Percentiles rank a stretch among this genome's conserved stretches.
These are phyloP conservation scores for Corchorus capsularis DNA, from an alignment of 345 rosid genomes.

Conservation along the genomic window DNA sequence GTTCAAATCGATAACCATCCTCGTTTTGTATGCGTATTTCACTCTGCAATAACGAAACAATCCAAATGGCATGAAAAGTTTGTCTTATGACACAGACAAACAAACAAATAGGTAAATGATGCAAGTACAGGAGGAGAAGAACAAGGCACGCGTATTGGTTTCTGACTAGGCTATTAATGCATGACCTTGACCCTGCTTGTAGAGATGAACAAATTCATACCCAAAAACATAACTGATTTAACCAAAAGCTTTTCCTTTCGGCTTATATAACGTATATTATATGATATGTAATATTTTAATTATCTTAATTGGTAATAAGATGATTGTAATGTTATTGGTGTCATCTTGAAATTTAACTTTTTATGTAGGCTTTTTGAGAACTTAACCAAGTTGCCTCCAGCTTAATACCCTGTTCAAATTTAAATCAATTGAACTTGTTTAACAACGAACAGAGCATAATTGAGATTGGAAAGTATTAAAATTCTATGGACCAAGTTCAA, in stretches of 20 bases:
- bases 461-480: neutral
- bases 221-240: neutral
- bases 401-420: neutral
- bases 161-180: neutral
- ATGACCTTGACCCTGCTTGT: neutral
- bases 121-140: neutral
- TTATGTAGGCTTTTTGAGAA: neutral
- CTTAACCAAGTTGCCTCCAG: neutral
- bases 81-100: neutral
- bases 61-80: neutral
- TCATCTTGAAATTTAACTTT: neutral
- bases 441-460: neutral
- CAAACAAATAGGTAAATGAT: neutral
- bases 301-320: neutral
- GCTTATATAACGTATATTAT: neutral
- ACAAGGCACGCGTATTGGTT: neutral
- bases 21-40: constrained; percentile 79
- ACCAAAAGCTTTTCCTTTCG: neutral
- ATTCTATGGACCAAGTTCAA: neutral
- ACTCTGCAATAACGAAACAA: constrained; percentile 52
- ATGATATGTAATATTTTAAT: neutral
- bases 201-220: neutral
- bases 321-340: neutral
- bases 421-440: neutral
- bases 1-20: constrained; percentile 82